Evolutionary conservation across 352 stramenopile genomes (phyloP), one percentile per base, ranked within the genome.

Genomic region (Thraustotheca clavata): DNA sequence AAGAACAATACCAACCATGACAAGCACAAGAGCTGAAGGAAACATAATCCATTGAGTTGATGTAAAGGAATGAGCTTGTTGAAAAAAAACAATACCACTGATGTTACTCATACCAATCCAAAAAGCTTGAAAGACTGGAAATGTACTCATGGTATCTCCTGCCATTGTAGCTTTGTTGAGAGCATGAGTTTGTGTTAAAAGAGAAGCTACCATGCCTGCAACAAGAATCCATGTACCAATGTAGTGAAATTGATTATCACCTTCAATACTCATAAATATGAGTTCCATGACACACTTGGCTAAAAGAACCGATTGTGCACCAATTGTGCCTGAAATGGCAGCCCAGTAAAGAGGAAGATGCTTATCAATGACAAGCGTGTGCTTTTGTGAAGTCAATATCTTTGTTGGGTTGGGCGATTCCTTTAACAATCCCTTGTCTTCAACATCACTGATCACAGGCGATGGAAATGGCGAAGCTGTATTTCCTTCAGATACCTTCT

Each of bases 91-190:
- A 50, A 92, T 83, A 40, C 85, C 83, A 32, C 80, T 88, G 62
- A 94, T 88, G 76, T 91, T 91, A 59, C 80, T 90, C 78, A 90
- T 89, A 20, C 71, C 86, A 69, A 94, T 94, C 83, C 83, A 94
- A 61, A 92, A 94, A 24, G 80, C 82, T 68, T 94, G 83, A 70
- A 94, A 94, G 11, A 94, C 82, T 0, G 86, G 86, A 63, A 89
- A 92, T 16, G 80, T 75, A 61, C 80, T 89, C 83, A 94, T 92
- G 16, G 82, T 91, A 67, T 94, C 86, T 20, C 83, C 83, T 24
- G 67, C 73, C 83, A 91, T 90, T n/a, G 79, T 91, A 49, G 83
- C 86, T 73, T 91, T 69, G 71, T 92, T 92, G 36, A 94, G 62
- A 20, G 80, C 88, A 70, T 94, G 86, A 16, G 83, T 94, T 73